Base-by-base conservation (phyloP, 1,139 yeast genomes). In the Yamadazyma dushanensis region DNA sequence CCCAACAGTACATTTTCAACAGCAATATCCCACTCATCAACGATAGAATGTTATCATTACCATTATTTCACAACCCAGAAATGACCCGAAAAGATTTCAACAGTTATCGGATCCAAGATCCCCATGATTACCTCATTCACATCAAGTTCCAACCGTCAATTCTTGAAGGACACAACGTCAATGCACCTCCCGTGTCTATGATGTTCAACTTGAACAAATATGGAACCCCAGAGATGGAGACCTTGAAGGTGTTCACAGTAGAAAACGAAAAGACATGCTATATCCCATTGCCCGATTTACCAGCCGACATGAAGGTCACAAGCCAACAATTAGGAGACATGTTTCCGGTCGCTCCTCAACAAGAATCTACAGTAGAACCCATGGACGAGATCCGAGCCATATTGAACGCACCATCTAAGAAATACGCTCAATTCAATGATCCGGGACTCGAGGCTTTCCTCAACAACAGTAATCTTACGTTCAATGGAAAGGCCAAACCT, bases 181-280 rank as follows among this genome's bases (percentile, higher is more conserved):
- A 58, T 33, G 65, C 65, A 36, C 83, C 83, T 0, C 76, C 80
- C 0, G 58, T 78, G 3, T 83, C 78, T 49, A 57, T 78, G 33
- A 75, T 80, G 77, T 57, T 73, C 35, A 73, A 70, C 30, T 53
- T 76, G 35, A 65, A 67, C 41, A 61, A 59, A 8, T 50, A 54
- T 16, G 63, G 62, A 14, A 56, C 46, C n/a, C 67, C 76, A 1
- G 72, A 70, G 34, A 42, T 63, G 32, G 66, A 63, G 20, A 58
- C 73, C 6, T 51, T 75, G 36, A 60, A 61, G 28, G 45, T 75
- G 4, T 67, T 74, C 5, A 61, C 78, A 0, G 76, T 73, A 1
- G 78, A 76, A 36, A 65, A 66, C 11, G 81, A 77, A 44, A 63
- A 68, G 38, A 62, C 60, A 37, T 56, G 60, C 11, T 59, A 54